phyloP scores from a whole-genome alignment of 2,329 filamentous ascomycete species.

The Neonectria magnoliae region DNA sequence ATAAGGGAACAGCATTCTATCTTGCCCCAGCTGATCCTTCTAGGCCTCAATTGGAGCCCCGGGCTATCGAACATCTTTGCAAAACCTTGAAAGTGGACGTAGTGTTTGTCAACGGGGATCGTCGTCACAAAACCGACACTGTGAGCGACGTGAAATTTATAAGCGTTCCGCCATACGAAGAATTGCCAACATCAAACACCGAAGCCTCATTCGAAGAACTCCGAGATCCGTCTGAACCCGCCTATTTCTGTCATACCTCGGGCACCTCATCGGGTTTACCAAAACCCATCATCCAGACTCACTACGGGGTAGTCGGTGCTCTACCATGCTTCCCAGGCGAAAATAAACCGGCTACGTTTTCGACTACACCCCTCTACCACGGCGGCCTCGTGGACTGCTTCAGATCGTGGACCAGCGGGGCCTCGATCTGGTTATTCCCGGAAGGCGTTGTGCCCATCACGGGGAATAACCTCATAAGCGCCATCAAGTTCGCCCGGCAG shows the following conservation, averaged over 20 bases:
- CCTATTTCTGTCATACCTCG: constrained; percentile 71
- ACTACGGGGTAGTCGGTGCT: constrained; percentile 60
- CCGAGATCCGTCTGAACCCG: constrained; percentile 49
- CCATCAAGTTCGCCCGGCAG: constrained; percentile 52
- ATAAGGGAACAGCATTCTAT: constrained; percentile 34
- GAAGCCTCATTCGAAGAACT: not conserved
- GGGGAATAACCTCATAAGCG: constrained; percentile 59
- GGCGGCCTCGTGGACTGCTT: constrained; percentile 72
- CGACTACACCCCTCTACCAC: constrained; percentile 73
- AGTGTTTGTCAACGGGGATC: constrained; percentile 57
- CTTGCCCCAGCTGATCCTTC: not conserved
- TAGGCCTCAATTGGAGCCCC: constrained; percentile 57
- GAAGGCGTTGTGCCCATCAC: constrained; percentile 66
- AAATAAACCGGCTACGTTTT: constrained; percentile 62
- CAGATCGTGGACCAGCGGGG: constrained; percentile 68
- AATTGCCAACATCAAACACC: not conserved
- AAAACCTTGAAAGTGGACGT: constrained; percentile 51
- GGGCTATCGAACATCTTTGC: constrained; percentile 64
- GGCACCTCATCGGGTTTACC: constrained; percentile 72
- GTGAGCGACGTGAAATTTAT: constrained; percentile 19
- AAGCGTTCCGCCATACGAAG: constrained; percentile 20
- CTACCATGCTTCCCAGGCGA: constrained; percentile 58
- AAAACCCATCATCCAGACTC: constrained; percentile 68
- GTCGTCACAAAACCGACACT: not conserved
- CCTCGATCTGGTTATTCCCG: constrained; percentile 71